phyloP scores from a whole-genome alignment of 176 grass and related monocot species.

The Themeda triandra region DNA sequence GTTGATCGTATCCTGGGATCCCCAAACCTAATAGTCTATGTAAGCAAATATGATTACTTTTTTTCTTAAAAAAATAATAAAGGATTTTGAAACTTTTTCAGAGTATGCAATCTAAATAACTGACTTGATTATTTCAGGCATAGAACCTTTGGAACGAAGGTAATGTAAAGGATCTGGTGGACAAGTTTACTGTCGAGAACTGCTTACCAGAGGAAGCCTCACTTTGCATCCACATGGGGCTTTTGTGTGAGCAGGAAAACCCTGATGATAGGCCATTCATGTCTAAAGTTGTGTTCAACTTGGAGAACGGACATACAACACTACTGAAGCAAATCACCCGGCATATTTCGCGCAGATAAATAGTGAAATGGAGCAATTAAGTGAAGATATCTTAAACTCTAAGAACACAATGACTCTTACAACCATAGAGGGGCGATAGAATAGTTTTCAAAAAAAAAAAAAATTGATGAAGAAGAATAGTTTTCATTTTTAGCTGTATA shows the following conservation, averaged over 20 bases:
- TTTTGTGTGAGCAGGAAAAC: constrained; percentile 47
- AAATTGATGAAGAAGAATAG: no score
- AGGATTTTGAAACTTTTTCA: no score
- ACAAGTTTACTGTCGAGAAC: constrained; percentile 11
- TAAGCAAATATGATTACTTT: no score
- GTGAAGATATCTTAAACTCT: neutral
- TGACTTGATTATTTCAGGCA: no score
- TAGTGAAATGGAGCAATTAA: neutral
- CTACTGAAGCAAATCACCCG: neutral
- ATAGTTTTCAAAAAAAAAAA: no score
- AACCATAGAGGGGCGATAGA: neutral
- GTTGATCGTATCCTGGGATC: no score
- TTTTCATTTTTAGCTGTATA: no score
- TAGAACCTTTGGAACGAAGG: constrained; percentile 51
- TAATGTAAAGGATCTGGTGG: constrained; percentile 15
- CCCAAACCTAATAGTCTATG: no score
- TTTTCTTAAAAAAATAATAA: no score
- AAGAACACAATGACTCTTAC: neutral
- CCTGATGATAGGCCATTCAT: constrained; percentile 37
- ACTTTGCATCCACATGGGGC: constrained; percentile 38
- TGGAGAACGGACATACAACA: constrained; percentile 24
- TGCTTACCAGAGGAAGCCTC: constrained; percentile 21
- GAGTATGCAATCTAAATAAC: no score
- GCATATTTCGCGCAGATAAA: neutral
- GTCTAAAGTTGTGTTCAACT: constrained; percentile 19